phyloP scores from a whole-genome alignment of 768 basidiomycete genomes.

The Pulveroboletus sp. region DNA sequence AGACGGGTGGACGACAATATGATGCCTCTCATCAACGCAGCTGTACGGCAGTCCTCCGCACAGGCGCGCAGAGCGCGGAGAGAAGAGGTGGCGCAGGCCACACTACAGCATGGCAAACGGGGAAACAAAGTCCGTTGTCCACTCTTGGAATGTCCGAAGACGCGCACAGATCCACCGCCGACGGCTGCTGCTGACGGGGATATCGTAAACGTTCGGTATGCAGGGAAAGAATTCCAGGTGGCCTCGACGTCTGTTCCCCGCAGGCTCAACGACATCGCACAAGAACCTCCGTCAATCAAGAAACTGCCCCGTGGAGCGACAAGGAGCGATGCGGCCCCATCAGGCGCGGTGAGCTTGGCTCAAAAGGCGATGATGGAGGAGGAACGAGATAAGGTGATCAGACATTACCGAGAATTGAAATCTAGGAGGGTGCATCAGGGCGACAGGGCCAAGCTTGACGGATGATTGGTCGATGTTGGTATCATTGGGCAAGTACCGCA shows the following conservation, averaged over 20 bases:
- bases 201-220: constrained; percentile 18
- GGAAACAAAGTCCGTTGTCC: constrained; percentile 3
- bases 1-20: constrained; percentile 75
- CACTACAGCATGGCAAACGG: constrained; percentile 14
- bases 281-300: constrained; percentile 61
- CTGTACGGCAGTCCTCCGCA: constrained; percentile 53
- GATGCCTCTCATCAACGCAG: constrained; percentile 57
- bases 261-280: constrained; percentile 66
- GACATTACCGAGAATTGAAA: constrained; percentile 65
- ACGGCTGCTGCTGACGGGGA: constrained; percentile 11
- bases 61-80: constrained; percentile 43
- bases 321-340: constrained; percentile 25
- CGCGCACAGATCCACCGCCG: constrained; percentile 11
- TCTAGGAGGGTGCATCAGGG: constrained; percentile 35
- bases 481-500: constrained; percentile 3
- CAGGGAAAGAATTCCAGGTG: constrained; percentile 44
- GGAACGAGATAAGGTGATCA: constrained; percentile 67
- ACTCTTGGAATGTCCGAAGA: constrained; percentile 11
- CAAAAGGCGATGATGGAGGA: constrained; percentile 74
- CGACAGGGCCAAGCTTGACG: constrained; percentile 8
- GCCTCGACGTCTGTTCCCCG: constrained; percentile 52
- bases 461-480: not conserved
- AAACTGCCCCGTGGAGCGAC: constrained; percentile 47
- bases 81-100: constrained; percentile 21
- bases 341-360: constrained; percentile 61